phyloP scores from a whole-genome alignment of 192 early-diverging fungal genomes.

The Nowakowskiella sp. region DNA sequence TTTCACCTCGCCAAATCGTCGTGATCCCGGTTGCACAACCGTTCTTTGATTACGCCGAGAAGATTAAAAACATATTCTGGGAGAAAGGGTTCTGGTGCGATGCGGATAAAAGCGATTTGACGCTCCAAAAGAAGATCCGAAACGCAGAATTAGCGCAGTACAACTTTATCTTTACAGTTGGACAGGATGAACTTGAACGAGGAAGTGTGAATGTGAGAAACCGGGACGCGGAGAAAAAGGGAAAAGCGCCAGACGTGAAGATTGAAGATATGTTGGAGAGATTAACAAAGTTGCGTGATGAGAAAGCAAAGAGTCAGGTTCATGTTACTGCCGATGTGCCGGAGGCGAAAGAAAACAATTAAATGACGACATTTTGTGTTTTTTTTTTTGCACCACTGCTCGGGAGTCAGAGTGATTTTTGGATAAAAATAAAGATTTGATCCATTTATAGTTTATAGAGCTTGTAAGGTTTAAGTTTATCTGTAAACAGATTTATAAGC shows the following conservation, averaged over 20 bases:
- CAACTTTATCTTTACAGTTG: slow-evolving; percentile 97
- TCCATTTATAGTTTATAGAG: too few relatives aligned
- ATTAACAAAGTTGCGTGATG: too few relatives aligned
- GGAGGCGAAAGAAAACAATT: too few relatives aligned
- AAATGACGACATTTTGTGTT: too few relatives aligned
- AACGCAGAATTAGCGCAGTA: slow-evolving; percentile 88
- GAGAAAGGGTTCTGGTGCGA: slow-evolving; percentile 76
- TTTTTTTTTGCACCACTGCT: too few relatives aligned
- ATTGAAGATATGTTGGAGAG: too few relatives aligned
- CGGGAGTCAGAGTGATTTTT: too few relatives aligned
- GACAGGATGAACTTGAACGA: slow-evolving; percentile 68
- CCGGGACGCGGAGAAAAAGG: slow-evolving; percentile 75
- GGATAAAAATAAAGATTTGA: too few relatives aligned
- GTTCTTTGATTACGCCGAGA: slow-evolving; percentile 72
- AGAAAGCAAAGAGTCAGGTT: too few relatives aligned
- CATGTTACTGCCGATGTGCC: too few relatives aligned
- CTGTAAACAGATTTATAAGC: too few relatives aligned
- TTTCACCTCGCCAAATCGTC: slow-evolving; percentile 86
- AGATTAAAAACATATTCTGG: slow-evolving; percentile 61
- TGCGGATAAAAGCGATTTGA: slow-evolving; percentile 75
- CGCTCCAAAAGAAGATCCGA: slow-evolving; percentile 96
- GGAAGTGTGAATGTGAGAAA: slow-evolving; percentile 85
- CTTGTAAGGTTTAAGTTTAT: too few relatives aligned
- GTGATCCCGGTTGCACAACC: slow-evolving; percentile 80
- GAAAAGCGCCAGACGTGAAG: slow-evolving; percentile 70